phyloP scores from a whole-genome alignment of 2,329 filamentous ascomycete species.

The Aspergillus sp. region DNA sequence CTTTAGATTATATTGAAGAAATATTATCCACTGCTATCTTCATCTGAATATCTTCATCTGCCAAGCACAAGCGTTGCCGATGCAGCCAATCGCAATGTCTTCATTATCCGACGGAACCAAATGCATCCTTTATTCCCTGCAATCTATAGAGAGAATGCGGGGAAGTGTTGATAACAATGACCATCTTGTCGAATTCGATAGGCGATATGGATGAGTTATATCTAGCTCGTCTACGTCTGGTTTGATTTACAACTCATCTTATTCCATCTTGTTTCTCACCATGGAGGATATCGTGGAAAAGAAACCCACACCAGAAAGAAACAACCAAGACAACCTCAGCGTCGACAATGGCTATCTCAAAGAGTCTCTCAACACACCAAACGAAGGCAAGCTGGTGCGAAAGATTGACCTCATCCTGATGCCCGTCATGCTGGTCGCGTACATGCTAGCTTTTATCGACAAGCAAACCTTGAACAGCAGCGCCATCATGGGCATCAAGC shows the following conservation, averaged over 20 bases:
- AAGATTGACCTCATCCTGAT: constrained; percentile 21
- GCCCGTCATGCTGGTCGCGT: constrained; percentile 22
- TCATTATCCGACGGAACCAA: neutral
- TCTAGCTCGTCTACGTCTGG: neutral
- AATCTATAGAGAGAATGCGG: neutral
- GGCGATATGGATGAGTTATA: neutral
- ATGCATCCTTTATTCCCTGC: neutral
- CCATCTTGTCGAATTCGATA: neutral
- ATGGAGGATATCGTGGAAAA: neutral
- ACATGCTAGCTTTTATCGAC: constrained; percentile 30
- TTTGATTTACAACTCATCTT: constrained; percentile 1
- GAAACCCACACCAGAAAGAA: too few species aligned
- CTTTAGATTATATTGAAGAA: too few species aligned
- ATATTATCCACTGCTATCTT: too few species aligned
- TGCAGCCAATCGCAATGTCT: constrained; percentile 10
- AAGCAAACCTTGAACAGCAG: constrained; percentile 30
- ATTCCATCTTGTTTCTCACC: neutral
- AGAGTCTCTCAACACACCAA: neutral
- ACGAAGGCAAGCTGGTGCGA: constrained; percentile 10
- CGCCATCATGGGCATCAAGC: constrained; percentile 28
- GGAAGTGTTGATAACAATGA: neutral
- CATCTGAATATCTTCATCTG: too few species aligned
- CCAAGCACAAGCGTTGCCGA: constrained; percentile 13
- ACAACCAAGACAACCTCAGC: constrained; percentile 1
- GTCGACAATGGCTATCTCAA: constrained; percentile 9